Evolutionary conservation across 176 grass and related monocot species (phyloP).

Genomic region (Juncus inflexus): DNA sequence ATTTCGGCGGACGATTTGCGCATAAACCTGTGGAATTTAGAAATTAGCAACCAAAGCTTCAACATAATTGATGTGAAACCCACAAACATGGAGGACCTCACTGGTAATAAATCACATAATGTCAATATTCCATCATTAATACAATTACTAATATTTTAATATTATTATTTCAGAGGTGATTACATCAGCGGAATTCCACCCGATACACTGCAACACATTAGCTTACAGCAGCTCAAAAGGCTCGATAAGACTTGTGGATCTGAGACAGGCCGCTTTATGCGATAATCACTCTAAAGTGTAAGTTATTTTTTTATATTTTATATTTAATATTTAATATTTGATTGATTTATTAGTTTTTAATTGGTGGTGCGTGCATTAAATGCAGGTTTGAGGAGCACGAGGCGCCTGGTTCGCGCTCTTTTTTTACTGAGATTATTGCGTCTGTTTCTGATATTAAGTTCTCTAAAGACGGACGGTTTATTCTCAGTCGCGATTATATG

Average conservation of each 20-base stretch:
- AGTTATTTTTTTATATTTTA: slow-evolving; percentile 39
- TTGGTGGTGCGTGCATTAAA: background rate
- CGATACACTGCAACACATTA: slow-evolving; percentile 74
- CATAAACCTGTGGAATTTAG: slow-evolving; percentile 89
- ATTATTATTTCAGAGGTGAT: slow-evolving; percentile 70
- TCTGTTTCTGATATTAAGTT: slow-evolving; percentile 98
- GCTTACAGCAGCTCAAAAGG: slow-evolving; percentile 96
- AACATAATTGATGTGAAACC: slow-evolving; percentile 94
- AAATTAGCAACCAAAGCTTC: slow-evolving; percentile 89
- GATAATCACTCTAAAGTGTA: slow-evolving; percentile 81
- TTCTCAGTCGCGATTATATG: slow-evolving; percentile 98
- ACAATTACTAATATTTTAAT: slow-evolving; percentile 32
- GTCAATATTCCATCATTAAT: slow-evolving; percentile 23
- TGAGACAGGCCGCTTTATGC: slow-evolving; percentile 83
- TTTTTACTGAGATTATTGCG: slow-evolving; percentile 99
- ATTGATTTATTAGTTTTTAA: slow-evolving; percentile 19
- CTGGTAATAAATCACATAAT: slow-evolving; percentile 48
- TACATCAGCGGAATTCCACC: slow-evolving; percentile 92
- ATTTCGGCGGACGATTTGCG: slow-evolving; percentile 92
- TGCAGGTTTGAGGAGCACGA: slow-evolving; percentile 91
- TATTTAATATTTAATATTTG: background rate
- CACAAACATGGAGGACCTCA: slow-evolving; percentile 88
- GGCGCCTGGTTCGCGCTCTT: slow-evolving; percentile 76
- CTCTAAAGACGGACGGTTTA: slow-evolving; percentile 80
- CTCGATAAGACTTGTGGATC: slow-evolving; percentile 80